A percentile compares a stretch with the other conserved stretches of the same genome.
Conservation (phyloP, 1,284 basidiomycete genomes). For the Moesziomyces aphidis region DNA sequence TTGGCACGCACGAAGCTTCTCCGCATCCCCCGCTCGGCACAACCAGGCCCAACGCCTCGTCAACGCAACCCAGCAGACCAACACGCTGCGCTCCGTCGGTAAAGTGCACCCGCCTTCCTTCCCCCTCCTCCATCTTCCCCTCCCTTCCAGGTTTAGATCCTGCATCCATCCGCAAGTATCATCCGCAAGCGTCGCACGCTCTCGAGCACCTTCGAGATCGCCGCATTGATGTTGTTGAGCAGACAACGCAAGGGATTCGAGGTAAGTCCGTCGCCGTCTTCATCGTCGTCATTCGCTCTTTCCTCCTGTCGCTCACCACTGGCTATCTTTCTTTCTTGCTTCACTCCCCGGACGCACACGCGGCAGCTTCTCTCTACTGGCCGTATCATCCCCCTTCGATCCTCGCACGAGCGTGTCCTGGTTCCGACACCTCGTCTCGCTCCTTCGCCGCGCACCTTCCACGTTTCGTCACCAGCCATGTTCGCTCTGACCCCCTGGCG, state of each 20-base stretch:
- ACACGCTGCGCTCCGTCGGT: constrained; percentile 7
- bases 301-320: background rate
- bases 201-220: constrained; percentile 30
- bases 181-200: constrained; percentile 10
- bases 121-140: background rate
- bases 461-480: constrained; percentile 57
- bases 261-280: constrained; percentile 11
- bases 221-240: constrained; percentile 45
- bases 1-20: background rate
- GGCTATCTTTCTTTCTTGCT: background rate
- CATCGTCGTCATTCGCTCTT: background rate
- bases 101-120: constrained; percentile 15
- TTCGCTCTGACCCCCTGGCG: constrained; percentile 68
- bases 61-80: background rate
- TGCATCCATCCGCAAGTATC: constrained; percentile 6
- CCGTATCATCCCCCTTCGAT: constrained; percentile 20
- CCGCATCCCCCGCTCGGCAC: background rate
- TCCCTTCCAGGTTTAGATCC: background rate
- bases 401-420: constrained; percentile 13
- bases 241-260: constrained; percentile 46
- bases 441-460: constrained; percentile 20
- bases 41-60: background rate
- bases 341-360: background rate
- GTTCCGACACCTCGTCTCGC: constrained; percentile 9
- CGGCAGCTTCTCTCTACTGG: constrained; percentile 32